A percentile compares a stretch with the other conserved stretches of the same genome.
These are phyloP conservation scores for Middelhovenomyces tepae DNA, from an alignment of 805 yeast genomes.

Conservation along the genomic window DNA sequence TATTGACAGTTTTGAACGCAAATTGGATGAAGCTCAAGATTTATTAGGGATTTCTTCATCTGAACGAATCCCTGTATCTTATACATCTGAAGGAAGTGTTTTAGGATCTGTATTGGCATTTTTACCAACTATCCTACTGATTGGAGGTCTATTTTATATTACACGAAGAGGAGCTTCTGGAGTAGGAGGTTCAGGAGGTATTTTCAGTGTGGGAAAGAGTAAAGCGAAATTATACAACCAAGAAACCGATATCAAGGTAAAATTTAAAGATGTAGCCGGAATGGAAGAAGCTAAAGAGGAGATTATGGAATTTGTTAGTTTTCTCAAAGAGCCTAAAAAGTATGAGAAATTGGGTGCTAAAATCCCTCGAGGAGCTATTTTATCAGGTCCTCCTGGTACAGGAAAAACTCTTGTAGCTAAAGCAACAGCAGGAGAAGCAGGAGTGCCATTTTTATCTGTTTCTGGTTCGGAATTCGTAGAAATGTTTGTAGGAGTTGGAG, in stretches of 20 bases:
- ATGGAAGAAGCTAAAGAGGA: conserved; percentile 95
- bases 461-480: conserved; percentile 97
- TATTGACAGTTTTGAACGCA: conserved; percentile 77
- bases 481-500: conserved; percentile 99
- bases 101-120: conserved; percentile 59
- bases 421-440: conserved; percentile 99
- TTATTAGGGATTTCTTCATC: conserved; percentile 51
- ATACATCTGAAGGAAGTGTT: conserved; percentile 61
- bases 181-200: conserved; percentile 73
- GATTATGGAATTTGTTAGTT: conserved; percentile 94
- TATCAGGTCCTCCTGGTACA: conserved; percentile 98
- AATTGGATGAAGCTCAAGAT: conserved; percentile 66
- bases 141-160: conserved; percentile 83
- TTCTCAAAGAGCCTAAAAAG: conserved; percentile 80
- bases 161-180: conserved; percentile 53
- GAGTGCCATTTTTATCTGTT: conserved; percentile 91
- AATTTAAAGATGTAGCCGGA: conserved; percentile 94
- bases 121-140: conserved; percentile 78
- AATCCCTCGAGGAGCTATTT: conserved; percentile 95
- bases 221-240: conserved; percentile 87
- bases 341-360: conserved; percentile 93
- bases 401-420: conserved; percentile 96
- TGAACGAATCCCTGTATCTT: conserved; percentile 73
- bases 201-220: conserved; percentile 78
- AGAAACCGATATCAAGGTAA: conserved; percentile 81